Percentiles rank a stretch among this genome's conserved stretches.
Conservation (phyloP, 345 rosid genomes). For the Populus euphratica region DNA sequence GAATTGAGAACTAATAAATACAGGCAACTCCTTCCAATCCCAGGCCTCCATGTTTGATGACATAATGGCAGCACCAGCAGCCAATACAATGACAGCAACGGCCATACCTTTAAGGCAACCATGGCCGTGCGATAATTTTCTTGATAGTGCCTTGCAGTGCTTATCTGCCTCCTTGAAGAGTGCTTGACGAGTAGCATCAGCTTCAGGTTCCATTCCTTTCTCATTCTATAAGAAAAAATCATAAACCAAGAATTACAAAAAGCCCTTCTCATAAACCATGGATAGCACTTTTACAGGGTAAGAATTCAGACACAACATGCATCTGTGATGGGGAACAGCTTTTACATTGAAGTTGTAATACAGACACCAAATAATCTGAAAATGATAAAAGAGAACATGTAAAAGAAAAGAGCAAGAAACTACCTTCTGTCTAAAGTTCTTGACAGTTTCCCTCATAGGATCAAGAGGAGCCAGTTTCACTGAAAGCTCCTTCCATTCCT, state of each 20-base stretch:
- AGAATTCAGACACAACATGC: neutral
- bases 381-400: neutral
- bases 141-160: slow-evolving; percentile 47
- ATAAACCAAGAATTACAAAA: neutral
- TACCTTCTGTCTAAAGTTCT: slow-evolving; percentile 63
- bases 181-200: slow-evolving; percentile 27
- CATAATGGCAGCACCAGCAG: slow-evolving; percentile 45
- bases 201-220: slow-evolving; percentile 40
- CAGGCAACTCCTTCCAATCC: slow-evolving; percentile 38
- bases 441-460: slow-evolving; percentile 45
- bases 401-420: neutral
- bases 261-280: neutral
- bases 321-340: neutral
- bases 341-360: neutral
- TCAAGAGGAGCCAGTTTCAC: slow-evolving; percentile 43
- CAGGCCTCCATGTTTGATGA: slow-evolving; percentile 31
- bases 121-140: slow-evolving; percentile 45
- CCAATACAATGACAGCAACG: slow-evolving; percentile 36
- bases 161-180: slow-evolving; percentile 49
- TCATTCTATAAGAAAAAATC: slow-evolving; percentile 47
- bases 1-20: slow-evolving; percentile 27
- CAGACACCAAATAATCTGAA: neutral
- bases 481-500: slow-evolving; percentile 59
- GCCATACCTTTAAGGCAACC: slow-evolving; percentile 49
- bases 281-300: neutral